These are phyloP conservation scores for Melanopsichium pennsylvanicum DNA, from an alignment of 1,284 basidiomycete genomes.

Conservation along the genomic window DNA sequence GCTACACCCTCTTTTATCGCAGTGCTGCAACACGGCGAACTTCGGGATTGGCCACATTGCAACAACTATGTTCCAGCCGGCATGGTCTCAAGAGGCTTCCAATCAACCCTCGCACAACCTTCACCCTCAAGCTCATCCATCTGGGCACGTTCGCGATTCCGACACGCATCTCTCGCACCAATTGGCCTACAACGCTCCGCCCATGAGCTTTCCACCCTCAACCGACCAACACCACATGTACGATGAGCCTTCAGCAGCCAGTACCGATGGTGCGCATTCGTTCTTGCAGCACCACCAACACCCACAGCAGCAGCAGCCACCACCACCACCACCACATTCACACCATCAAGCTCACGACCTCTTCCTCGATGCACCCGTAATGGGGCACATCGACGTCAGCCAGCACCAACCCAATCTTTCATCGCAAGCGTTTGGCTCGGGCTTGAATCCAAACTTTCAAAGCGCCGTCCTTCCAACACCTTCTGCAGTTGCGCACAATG, in stretches of 20 bases:
- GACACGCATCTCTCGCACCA: conserved; percentile 11
- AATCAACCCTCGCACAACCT: conserved; percentile 12
- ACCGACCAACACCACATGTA: conserved; percentile 9
- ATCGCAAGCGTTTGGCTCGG: background rate
- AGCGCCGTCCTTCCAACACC: background rate
- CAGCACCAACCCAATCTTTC: background rate
- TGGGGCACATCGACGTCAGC: background rate
- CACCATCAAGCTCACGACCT: conserved; percentile 2
- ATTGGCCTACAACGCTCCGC: conserved; percentile 6
- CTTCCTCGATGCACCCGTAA: conserved; percentile 7
- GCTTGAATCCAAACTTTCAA: conserved; percentile 1
- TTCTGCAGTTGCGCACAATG: background rate
- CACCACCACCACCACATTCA: background rate
- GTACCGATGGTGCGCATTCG: conserved; percentile 7
- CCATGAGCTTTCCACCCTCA: conserved; percentile 3
- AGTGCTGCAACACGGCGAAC: background rate
- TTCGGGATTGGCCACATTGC: too few relatives aligned
- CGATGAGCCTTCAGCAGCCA: conserved; percentile 2
- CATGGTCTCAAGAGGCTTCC: conserved; percentile 35
- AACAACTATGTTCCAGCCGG: conserved; percentile 37
- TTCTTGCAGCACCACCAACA: conserved; percentile 13
- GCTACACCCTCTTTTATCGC: background rate
- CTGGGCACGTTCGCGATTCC: conserved; percentile 1
- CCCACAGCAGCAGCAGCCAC: background rate
- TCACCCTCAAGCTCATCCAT: conserved; percentile 1